Percentiles rank a stretch among this genome's conserved stretches.
Evolutionary conservation across 768 basidiomycete species (phyloP).

Genomic region (Trametes gibbosa): DNA sequence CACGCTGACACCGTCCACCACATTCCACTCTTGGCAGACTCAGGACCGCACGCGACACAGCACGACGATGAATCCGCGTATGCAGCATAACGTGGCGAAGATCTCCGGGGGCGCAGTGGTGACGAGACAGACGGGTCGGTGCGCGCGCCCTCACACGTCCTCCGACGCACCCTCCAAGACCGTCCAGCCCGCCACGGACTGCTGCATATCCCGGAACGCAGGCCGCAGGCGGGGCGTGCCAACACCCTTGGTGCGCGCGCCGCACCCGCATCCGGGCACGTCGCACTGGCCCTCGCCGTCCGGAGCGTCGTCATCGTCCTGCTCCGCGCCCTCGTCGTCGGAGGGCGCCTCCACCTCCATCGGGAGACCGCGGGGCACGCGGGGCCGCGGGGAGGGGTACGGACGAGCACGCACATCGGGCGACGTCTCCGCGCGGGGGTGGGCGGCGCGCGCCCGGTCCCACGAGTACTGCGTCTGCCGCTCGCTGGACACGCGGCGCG

Average conservation of each 20-base stretch:
- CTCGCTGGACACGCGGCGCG: slow-evolving; percentile 1
- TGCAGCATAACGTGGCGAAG: no score
- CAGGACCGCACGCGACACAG: no score
- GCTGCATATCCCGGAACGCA: slow-evolving; percentile 18
- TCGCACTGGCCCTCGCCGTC: not conserved
- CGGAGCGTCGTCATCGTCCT: not conserved
- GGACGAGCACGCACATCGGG: slow-evolving; percentile 6
- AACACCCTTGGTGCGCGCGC: slow-evolving; percentile 1
- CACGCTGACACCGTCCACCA: no score
- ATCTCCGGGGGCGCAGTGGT: no score
- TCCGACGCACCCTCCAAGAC: slow-evolving; percentile 5
- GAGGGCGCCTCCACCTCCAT: not conserved
- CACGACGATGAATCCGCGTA: not conserved
- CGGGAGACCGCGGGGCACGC: not conserved
- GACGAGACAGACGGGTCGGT: no score
- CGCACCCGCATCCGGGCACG: slow-evolving; percentile 15
- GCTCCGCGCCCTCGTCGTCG: not conserved
- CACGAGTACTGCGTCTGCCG: not conserved
- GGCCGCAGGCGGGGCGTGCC: slow-evolving; percentile 22
- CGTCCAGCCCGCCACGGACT: slow-evolving; percentile 3
- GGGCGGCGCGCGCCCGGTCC: not conserved
- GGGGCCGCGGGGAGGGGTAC: slow-evolving; percentile 3
- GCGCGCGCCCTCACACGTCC: not conserved
- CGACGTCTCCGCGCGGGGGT: slow-evolving; percentile 4
- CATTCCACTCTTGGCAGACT: no score